Conservation (phyloP, 371 early-diverging fungal genomes). For the Zychaea mexicana region DNA sequence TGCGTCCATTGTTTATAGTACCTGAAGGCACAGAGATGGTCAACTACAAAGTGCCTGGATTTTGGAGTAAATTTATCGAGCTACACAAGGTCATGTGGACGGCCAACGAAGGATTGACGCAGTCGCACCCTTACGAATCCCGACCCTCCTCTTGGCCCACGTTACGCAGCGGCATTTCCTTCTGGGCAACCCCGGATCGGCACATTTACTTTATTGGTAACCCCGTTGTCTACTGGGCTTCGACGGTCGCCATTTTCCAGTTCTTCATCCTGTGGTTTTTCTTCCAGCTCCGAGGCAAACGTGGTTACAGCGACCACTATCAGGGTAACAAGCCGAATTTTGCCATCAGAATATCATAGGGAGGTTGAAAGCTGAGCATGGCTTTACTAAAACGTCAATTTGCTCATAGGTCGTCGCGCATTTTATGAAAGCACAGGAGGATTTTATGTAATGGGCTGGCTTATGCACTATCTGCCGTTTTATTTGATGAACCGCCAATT, state of each 20-base stretch:
- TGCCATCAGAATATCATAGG: background rate
- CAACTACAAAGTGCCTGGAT: slow-evolving; percentile 56
- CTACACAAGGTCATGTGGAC: slow-evolving; percentile 83
- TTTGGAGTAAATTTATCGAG: slow-evolving; percentile 82
- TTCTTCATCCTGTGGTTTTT: slow-evolving; percentile 64
- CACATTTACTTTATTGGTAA: slow-evolving; percentile 98
- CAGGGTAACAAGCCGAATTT: slow-evolving; percentile 28
- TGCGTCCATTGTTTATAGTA: slow-evolving; percentile 29
- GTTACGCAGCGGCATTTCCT: slow-evolving; percentile 84
- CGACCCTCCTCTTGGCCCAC: slow-evolving; percentile 86
- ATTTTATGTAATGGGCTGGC: slow-evolving; percentile 88
- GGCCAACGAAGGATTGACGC: slow-evolving; percentile 80
- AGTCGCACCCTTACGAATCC: slow-evolving; percentile 87
- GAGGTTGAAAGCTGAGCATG: background rate
- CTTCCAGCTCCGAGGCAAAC: slow-evolving; percentile 67
- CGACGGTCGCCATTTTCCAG: slow-evolving; percentile 64
- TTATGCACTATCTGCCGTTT: slow-evolving; percentile 93
- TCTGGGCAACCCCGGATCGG: slow-evolving; percentile 74
- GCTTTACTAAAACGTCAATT: background rate
- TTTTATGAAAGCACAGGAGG: slow-evolving; percentile 71
- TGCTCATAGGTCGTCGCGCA: slow-evolving; percentile 16
- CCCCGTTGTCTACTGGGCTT: slow-evolving; percentile 90
- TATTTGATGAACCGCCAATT: slow-evolving; percentile 93
- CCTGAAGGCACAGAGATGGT: slow-evolving; percentile 40
- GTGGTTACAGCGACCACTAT: slow-evolving; percentile 75